These are phyloP conservation scores for Tricholoma furcatifolium DNA, from an alignment of 768 basidiomycete genomes.

Conservation along the genomic window DNA sequence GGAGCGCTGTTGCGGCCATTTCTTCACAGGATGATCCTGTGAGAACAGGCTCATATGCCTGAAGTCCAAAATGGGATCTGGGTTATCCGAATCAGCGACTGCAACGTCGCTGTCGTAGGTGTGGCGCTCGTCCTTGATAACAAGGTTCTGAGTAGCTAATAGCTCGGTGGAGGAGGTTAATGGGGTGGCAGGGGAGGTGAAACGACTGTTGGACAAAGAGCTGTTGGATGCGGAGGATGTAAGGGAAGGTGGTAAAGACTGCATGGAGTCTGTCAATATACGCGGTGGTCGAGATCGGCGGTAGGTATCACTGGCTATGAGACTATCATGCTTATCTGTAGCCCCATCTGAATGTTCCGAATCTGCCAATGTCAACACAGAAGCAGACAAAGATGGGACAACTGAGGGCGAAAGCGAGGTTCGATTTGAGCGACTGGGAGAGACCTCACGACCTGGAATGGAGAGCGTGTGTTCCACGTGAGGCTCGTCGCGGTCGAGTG, in stretches of 20 bases:
- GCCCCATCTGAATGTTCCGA: conserved; percentile 16
- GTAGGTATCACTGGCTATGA: conserved; percentile 1
- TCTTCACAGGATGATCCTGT: conserved; percentile 12
- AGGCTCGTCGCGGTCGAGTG: not conserved
- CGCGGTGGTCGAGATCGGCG: conserved; percentile 24
- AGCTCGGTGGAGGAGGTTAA: conserved; percentile 26
- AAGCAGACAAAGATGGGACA: conserved; percentile 12
- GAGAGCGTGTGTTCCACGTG: conserved; percentile 1
- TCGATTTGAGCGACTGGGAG: conserved; percentile 3
- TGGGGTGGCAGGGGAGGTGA: conserved; percentile 27
- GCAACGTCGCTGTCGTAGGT: conserved; percentile 6
- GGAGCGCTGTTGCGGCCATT: conserved; percentile 30
- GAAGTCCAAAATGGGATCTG: conserved; percentile 10
- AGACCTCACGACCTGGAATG: conserved; percentile 1
- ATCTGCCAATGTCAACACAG: conserved; percentile 13
- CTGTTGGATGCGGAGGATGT: conserved; percentile 39
- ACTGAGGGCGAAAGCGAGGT: conserved; percentile 13
- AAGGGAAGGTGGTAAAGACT: conserved; percentile 36
- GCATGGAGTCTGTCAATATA: conserved; percentile 17
- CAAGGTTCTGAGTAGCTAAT: conserved; percentile 21
- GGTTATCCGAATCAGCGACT: not conserved
- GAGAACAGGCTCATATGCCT: conserved; percentile 7
- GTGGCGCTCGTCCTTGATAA: conserved; percentile 38
- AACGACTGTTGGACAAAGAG: conserved; percentile 28
- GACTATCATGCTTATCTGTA: conserved; percentile 7